Base-by-base conservation (phyloP, 2,329 filamentous ascomycete species). In the Cucurbitaria berberidis region DNA sequence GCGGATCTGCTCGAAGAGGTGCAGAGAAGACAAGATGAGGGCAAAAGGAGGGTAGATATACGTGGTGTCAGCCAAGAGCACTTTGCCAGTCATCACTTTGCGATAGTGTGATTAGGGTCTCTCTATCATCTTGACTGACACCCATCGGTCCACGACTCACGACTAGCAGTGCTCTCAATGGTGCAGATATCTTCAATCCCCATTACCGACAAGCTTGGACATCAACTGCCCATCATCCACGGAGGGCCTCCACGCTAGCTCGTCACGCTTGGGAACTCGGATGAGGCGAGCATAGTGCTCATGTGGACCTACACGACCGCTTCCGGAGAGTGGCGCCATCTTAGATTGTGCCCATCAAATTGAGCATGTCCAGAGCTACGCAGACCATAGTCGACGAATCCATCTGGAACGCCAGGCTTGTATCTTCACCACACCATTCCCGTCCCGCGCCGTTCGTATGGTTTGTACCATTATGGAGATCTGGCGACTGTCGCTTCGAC, bases 401-500 rank as follows among this genome's bases (percentile, higher is more conserved):
- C 1, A 52, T 73, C 32, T 70, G 68, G 64, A 64, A 63, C 49
- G 67, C 66, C 13, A 76, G 46, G 55, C 47, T n/a, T 57, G 62
- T n/a, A 67, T 76, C 19, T 73, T 74, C 59, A 73, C 63, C 26
- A 67, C 59, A 3, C 59, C 63, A 1, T 64, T 68, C 6, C 73
- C 73, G 22, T 62, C 67, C 45, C 70, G 74, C n/a, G 73, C 74
- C 2, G 60, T 74, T 0, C 51, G 74, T 11, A 68, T 61, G 19
- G 74, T 74, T 21, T 76, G 74, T 46, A 65, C 66, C 3, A 67
- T 75, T 52, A 74, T 74, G 72, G 70, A 67, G n/a, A 68, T 75
- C 42, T 68, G 64, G 6, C 70, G 75, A 34, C 60, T 76, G 5
- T 64, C 60, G 74, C 15, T 76, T 76, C 66, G 96, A 96, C 89